Evolutionary conservation across 805 yeast genomes (phyloP).

Genomic region (Debaryomyces hansenii): DNA sequence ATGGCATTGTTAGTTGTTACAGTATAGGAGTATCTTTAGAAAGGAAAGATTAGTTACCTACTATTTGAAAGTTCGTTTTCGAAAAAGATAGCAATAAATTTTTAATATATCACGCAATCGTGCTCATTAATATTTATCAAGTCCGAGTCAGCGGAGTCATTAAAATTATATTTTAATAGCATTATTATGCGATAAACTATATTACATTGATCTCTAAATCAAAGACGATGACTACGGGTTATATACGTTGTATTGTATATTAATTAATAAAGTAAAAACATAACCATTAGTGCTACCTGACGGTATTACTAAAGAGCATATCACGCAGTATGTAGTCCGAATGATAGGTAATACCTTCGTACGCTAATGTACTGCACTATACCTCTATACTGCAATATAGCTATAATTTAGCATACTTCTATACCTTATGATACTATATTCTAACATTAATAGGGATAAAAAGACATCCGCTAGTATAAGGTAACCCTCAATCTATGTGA

Average conservation of each 20-base stretch:
- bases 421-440: neutral
- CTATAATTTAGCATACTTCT: neutral
- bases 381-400: neutral
- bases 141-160: neutral
- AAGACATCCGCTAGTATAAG: constrained; percentile 22
- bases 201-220: no score
- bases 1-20: constrained; percentile 28
- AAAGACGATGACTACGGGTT: no score
- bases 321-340: neutral
- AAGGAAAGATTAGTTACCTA: neutral
- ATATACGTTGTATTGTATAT: neutral
- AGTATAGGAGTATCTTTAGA: neutral
- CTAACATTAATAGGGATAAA: neutral
- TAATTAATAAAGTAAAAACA: neutral
- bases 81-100: no score
- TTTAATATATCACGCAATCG: neutral
- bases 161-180: no score
- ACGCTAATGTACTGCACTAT: neutral
- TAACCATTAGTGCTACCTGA: neutral
- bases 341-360: no score
- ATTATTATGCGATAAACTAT: no score
- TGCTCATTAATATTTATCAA: neutral
- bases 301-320: neutral
- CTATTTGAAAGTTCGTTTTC: neutral
- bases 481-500: constrained; percentile 76